Percentiles rank a stretch among this genome's conserved stretches.
Conservation (phyloP, 345 rosid genomes). For the Gossypium bickii region DNA sequence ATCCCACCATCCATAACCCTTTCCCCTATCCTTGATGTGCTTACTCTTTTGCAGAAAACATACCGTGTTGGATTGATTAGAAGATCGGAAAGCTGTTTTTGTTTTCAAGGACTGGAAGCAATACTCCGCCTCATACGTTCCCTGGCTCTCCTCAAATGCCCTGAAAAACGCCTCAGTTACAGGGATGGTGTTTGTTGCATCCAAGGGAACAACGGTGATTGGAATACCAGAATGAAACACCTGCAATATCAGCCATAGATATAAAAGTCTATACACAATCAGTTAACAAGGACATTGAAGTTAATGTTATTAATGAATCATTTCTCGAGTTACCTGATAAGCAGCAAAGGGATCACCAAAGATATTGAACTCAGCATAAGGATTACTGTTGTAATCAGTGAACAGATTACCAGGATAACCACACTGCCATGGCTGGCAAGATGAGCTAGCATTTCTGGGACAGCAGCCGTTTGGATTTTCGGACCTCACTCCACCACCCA, state of each 20-base stretch:
- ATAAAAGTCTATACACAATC: neutral
- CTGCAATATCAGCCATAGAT: conserved; percentile 29
- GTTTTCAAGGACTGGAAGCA: conserved; percentile 69
- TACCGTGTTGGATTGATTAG: conserved; percentile 56
- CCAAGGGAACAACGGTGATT: conserved; percentile 72
- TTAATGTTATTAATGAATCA: neutral
- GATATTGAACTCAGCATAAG: conserved; percentile 84
- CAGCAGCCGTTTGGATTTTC: conserved; percentile 66
- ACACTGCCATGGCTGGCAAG: conserved; percentile 58
- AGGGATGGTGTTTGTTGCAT: conserved; percentile 90
- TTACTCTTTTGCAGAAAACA: neutral
- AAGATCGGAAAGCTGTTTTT: conserved; percentile 65
- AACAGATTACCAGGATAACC: conserved; percentile 69
- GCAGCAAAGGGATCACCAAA: conserved; percentile 89
- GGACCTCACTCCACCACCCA: conserved; percentile 88
- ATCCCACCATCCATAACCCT: neutral
- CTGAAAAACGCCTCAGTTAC: conserved; percentile 48
- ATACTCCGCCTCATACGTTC: conserved; percentile 77
- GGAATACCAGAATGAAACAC: conserved; percentile 90
- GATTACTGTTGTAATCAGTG: conserved; percentile 66
- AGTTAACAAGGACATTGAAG: neutral
- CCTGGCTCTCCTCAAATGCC: conserved; percentile 50
- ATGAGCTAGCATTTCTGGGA: conserved; percentile 33
- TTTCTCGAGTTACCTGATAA: conserved; percentile 47
- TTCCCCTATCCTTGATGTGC: neutral